These are phyloP conservation scores for Dryadomyces quercivorus DNA, from an alignment of 2,329 filamentous ascomycete genomes.

Conservation along the genomic window DNA sequence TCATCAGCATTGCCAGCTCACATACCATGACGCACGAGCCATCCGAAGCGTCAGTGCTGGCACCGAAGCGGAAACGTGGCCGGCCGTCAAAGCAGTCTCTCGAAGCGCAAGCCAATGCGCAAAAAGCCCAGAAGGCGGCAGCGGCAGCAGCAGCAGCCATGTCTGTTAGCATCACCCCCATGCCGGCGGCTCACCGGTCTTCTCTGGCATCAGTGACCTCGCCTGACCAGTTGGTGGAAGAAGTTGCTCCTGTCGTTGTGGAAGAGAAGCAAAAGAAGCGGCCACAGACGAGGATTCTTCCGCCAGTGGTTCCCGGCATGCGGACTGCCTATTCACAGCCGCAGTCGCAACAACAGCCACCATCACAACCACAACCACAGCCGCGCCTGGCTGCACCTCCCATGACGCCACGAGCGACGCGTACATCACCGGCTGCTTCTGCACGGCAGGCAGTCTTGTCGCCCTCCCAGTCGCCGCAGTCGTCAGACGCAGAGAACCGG, in stretches of 20 bases:
- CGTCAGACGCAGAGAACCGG: conserved; percentile 70
- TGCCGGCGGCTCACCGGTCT: background rate
- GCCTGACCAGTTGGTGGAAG: too few relatives aligned
- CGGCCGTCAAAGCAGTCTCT: conserved; percentile 20
- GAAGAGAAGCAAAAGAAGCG: background rate
- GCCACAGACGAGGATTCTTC: background rate
- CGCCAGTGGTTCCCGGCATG: background rate
- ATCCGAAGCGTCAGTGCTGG: conserved; percentile 5
- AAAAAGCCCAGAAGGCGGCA: background rate
- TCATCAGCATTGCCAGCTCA: conserved; percentile 12
- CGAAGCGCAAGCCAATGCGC: conserved; percentile 1
- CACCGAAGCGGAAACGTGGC: conserved; percentile 18
- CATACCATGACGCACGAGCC: conserved; percentile 13
- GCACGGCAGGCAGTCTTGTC: conserved; percentile 43
- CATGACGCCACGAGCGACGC: conserved; percentile 28
- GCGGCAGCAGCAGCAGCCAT: background rate
- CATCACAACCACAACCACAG: conserved; percentile 7
- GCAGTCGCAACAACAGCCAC: conserved; percentile 6
- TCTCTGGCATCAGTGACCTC: background rate
- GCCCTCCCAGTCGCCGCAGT: conserved; percentile 58
- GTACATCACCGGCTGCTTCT: conserved; percentile 31
- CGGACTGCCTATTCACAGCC: conserved; percentile 8
- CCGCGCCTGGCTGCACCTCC: conserved; percentile 14
- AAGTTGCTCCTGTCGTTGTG: background rate
- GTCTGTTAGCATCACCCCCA: background rate